A percentile compares a stretch with the other conserved stretches of the same genome.
Conservation (phyloP, 192 early-diverging fungal species). For the Ambispora gerdemannii region DNA sequence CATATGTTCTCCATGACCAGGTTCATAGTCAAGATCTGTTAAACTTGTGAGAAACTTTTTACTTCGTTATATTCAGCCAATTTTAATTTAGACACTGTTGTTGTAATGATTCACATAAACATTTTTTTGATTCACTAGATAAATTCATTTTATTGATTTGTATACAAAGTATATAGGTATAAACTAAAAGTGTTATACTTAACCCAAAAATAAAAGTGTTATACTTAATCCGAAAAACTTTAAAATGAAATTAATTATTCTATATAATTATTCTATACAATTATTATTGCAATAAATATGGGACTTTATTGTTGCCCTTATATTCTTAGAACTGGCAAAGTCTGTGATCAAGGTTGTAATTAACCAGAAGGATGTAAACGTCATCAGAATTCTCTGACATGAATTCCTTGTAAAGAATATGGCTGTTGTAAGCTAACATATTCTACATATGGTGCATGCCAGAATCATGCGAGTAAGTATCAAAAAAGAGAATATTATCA, state of each 20-base stretch:
- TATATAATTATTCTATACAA: neutral
- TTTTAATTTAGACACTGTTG: conserved; percentile 18
- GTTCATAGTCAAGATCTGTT: conserved; percentile 13
- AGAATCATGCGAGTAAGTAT: conserved; percentile 5
- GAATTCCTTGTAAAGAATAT: too few relatives aligned
- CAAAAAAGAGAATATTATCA: neutral
- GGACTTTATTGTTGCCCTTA: conserved; percentile 7
- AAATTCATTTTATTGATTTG: conserved; percentile 18
- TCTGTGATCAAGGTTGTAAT: neutral
- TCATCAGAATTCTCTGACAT: conserved; percentile 1
- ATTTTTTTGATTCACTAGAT: conserved; percentile 19
- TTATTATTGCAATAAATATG: conserved; percentile 1
- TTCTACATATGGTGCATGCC: too few relatives aligned
- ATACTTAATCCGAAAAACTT: too few relatives aligned
- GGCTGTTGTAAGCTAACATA: too few relatives aligned
- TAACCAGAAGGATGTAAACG: neutral
- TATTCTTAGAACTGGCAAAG: conserved; percentile 12
- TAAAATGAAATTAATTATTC: neutral
- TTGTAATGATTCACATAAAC: conserved; percentile 8
- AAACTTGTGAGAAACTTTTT: neutral
- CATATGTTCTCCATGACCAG: conserved; percentile 7
- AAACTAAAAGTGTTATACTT: neutral
- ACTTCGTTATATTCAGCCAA: conserved; percentile 7
- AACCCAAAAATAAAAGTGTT: too few relatives aligned
- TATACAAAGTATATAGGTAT: neutral